Base-by-base conservation (phyloP, 179 eudicot species). In the Spinacia oleracea region DNA sequence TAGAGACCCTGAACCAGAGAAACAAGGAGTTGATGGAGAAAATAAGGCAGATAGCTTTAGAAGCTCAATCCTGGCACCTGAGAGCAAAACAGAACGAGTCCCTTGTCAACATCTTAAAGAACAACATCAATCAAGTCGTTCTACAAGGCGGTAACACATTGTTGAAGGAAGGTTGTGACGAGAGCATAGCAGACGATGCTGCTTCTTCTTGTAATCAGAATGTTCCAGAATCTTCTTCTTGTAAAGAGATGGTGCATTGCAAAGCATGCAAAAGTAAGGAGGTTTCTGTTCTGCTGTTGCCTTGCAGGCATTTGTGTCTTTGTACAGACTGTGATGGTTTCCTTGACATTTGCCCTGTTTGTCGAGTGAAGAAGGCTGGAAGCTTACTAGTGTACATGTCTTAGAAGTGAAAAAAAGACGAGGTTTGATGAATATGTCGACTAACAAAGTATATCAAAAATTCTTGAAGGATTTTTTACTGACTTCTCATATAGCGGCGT, bases 261-360 rank as follows among this genome's bases (percentile, higher is more conserved):
- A 86, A 69, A 71, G 83, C 71, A 43, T 88, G 91, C 86, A 79
- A 78, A 20, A 56, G 62, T 59, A 83, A 84, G 59, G 87, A 85
- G 69, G 86, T 84, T 11, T 83, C 78, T 34, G 64, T 84, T 55
- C 76, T 88, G 89, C 62, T 88, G 55, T 51, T 86, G 74, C 91
- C 91, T 18, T 88, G 91, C 74, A 77, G 91, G 34, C 91, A 88
- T 66, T 73, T 88, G 77, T 86, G 88, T 46, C 77, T 88, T 23
- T 88, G 91, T 79, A 83, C 48, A 75, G 88, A 86, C 27, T 88
- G 91, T 55, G 88, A 81, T 66, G 77, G 50, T 73, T 79, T 77
- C 38, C 58, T 83, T 27, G 86, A 79, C 59, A 29, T 78, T 81
- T 88, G 91, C 80, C 91, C 91, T 4, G 73, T 86, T 62, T 88